Evolutionary conservation across 164 flowering plant species (phyloP), one percentile per base, ranked within the genome.

Genomic region (Stephania cephalantha): DNA sequence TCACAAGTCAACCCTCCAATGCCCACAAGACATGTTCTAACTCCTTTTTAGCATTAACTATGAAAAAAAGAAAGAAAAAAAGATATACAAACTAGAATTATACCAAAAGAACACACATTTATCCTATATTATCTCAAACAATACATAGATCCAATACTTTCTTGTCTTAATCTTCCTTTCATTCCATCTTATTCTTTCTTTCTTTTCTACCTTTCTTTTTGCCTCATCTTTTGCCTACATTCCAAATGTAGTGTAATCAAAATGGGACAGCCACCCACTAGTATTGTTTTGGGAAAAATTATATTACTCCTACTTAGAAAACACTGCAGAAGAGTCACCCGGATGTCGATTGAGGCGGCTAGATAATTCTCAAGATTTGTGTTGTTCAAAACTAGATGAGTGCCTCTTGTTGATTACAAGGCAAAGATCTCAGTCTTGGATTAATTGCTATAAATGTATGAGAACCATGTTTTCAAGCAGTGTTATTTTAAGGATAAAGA

Each of bases 211-310:
- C 35, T 22, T 70, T 46, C 17, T 58, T 46, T 20, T 70, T 48
- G 58, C 55, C 72, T 48, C 35, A 9, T 48, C 72, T 70, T 70
- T 70, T n/a, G 35, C 72, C 72, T 70, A 70, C 72, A 70, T 70
- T 7, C 35, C 48, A 46, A 69, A 69, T 46, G 18, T 48, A 46
- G 72, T 70, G 72, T 61, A 70, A 46, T 70, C 58, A 35, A 58
- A 48, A 46, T 52, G 17, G 72, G 72, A 31, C 31, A 48, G 11
- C 35, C 58, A 70, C 29, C 58, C 72, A 70, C 72, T 70, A n/a
- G 30, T n/a, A 46, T 70, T 53, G 72, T 55, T 55, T 11, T 55
- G 11, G 63, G 63, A 55, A 55, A 55, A 55, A 55, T 55, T 4
- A 55, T 55, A 55, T 18, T 55, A 18, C 55, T 55, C 58, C 58